Evolutionary conservation across 495 filamentous ascomycete genomes (phyloP).

Genomic region (Trichoderma gamsii): DNA sequence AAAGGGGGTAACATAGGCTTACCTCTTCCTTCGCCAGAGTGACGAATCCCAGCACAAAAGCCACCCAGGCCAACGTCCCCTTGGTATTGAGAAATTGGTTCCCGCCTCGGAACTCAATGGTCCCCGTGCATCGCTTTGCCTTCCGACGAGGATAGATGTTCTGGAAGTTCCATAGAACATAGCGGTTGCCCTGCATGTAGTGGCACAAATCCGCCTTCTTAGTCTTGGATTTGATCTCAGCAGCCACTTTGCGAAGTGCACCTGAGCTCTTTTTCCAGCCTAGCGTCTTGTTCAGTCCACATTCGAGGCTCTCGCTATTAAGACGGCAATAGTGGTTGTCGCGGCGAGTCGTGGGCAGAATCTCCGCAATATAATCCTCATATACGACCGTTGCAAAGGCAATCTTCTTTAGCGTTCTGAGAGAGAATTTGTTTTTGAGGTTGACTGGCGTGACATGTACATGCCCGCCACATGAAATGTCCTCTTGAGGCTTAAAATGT

Average conservation of each 20-base stretch:
- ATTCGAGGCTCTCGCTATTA: slow-evolving; percentile 17
- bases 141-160: slow-evolving; percentile 19
- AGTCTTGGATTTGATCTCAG: slow-evolving; percentile 18
- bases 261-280: slow-evolving; percentile 3
- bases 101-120: slow-evolving; percentile 21
- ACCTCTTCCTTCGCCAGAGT: slow-evolving; percentile 18
- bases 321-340: slow-evolving; percentile 20
- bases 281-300: slow-evolving; percentile 16
- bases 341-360: slow-evolving; percentile 20
- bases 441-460: slow-evolving; percentile 20
- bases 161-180: slow-evolving; percentile 25
- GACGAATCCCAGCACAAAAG: slow-evolving; percentile 19
- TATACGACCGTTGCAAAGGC: slow-evolving; percentile 22
- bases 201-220: slow-evolving; percentile 16
- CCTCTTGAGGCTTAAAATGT: slow-evolving; percentile 20
- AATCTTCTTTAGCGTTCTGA: slow-evolving; percentile 20
- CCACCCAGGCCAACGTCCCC: slow-evolving; percentile 19
- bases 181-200: slow-evolving; percentile 22
- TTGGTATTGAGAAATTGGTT: slow-evolving; percentile 20
- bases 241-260: slow-evolving; percentile 17
- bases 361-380: slow-evolving; percentile 18
- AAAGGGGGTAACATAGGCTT: background rate
- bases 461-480: slow-evolving; percentile 21
- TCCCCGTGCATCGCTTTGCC: slow-evolving; percentile 18
- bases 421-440: slow-evolving; percentile 18